Percentiles rank a stretch among this genome's conserved stretches.
Evolutionary conservation across 2,329 filamentous ascomycete genomes (phyloP).

Genomic region (Chrysoporthe austroafricana): DNA sequence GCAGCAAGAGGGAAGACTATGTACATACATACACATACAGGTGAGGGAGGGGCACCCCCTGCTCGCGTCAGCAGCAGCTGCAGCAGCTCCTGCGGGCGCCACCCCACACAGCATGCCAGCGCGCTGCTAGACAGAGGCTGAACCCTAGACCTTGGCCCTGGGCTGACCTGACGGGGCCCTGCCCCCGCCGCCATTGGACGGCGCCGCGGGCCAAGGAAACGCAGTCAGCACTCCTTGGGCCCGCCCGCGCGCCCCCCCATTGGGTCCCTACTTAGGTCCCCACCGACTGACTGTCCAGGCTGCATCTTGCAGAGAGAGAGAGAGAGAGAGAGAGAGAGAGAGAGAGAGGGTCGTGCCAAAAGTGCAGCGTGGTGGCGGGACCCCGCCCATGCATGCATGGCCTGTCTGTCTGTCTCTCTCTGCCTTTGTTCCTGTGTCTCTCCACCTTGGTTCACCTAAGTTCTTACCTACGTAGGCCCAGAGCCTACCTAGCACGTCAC

Average conservation of each 20-base stretch:
- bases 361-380: too few relatives aligned
- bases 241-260: neutral
- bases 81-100: neutral
- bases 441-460: neutral
- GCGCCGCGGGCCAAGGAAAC: neutral
- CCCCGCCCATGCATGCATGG: too few relatives aligned
- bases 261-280: neutral
- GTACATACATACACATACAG: neutral
- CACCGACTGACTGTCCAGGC: too few relatives aligned
- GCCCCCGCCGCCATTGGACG: neutral
- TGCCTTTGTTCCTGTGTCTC: neutral
- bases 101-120: neutral
- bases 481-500: neutral
- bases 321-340: too few relatives aligned
- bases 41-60: neutral
- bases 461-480: neutral
- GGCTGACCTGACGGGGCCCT: neutral
- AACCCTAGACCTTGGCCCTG: neutral
- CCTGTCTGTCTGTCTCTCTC: neutral
- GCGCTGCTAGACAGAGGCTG: neutral
- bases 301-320: too few relatives aligned
- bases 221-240: neutral
- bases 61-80: neutral
- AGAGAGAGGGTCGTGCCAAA: neutral
- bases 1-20: too few relatives aligned